Evolutionary conservation across 176 grass and related monocot genomes (phyloP).

Genomic region (Guadua angustifolia): DNA sequence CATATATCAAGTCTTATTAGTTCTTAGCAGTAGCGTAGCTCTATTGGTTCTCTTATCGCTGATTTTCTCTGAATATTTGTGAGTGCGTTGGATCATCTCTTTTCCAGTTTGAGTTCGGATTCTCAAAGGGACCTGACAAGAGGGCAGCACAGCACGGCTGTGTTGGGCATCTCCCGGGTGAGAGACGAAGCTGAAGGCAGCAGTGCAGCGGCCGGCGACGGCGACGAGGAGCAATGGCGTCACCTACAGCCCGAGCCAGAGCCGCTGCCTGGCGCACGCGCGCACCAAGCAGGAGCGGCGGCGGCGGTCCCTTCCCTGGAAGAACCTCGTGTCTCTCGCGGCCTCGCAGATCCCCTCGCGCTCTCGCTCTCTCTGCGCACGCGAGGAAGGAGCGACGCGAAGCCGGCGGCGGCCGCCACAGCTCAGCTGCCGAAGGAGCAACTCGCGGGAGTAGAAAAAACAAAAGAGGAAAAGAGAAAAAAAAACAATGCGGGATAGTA

Average conservation of each 20-base stretch:
- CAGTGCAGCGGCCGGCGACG: not conserved
- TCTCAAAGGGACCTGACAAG: too few relatives aligned
- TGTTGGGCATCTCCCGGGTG: not conserved
- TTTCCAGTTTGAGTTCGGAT: too few relatives aligned
- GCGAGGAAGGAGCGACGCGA: not conserved
- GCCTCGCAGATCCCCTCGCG: too few relatives aligned
- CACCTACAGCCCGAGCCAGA: not conserved
- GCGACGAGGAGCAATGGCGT: constrained; percentile 23
- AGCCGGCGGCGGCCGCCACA: constrained; percentile 20
- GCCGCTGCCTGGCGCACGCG: constrained; percentile 5
- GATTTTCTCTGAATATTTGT: too few relatives aligned
- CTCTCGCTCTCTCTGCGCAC: not conserved
- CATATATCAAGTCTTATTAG: too few relatives aligned
- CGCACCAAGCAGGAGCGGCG: not conserved
- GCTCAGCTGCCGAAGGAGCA: constrained; percentile 22
- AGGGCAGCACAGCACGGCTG: not conserved
- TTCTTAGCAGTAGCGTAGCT: too few relatives aligned
- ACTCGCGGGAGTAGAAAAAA: constrained; percentile 39
- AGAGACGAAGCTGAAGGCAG: not conserved
- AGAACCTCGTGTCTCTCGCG: not conserved
- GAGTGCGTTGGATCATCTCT: too few relatives aligned
- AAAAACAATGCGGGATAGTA: not conserved
- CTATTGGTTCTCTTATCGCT: too few relatives aligned
- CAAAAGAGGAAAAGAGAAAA: not conserved
- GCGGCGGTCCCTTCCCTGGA: not conserved